A percentile compares a stretch with the other conserved stretches of the same genome.
Conservation (phyloP, 1,139 yeast genomes). For the Suhomyces taliae region DNA sequence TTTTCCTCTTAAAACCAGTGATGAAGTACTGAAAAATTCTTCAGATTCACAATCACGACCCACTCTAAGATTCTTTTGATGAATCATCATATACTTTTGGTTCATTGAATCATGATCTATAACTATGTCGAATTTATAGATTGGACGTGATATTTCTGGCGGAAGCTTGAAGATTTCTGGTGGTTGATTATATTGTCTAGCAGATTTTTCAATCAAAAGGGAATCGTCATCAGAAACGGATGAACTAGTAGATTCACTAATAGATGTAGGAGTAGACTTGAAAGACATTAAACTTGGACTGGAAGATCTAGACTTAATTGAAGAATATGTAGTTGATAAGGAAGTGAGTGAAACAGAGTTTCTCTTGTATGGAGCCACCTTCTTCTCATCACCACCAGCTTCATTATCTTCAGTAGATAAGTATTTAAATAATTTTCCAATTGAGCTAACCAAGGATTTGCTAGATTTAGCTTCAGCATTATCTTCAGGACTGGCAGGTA, state of each 20-base stretch:
- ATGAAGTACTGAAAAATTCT: no score
- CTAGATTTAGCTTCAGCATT: constrained; percentile 12
- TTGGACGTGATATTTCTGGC: constrained; percentile 50
- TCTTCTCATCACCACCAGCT: not conserved
- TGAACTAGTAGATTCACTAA: constrained; percentile 37
- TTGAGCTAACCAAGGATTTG: constrained; percentile 34
- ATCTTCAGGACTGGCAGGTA: constrained; percentile 22
- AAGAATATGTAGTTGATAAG: constrained; percentile 34
- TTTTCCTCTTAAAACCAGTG: constrained; percentile 1
- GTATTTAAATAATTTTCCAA: constrained; percentile 40
- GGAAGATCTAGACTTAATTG: constrained; percentile 41
- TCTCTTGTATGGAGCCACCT: constrained; percentile 17
- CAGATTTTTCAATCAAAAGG: constrained; percentile 2
- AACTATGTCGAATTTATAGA: constrained; percentile 48
- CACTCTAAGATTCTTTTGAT: constrained; percentile 12
- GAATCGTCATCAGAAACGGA: constrained; percentile 34
- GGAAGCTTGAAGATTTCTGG: constrained; percentile 47
- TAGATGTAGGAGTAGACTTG: constrained; percentile 41
- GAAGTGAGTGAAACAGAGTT: constrained; percentile 43
- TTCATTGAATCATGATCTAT: constrained; percentile 45
- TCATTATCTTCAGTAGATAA: constrained; percentile 33
- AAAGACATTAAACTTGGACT: constrained; percentile 47
- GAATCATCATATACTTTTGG: constrained; percentile 29
- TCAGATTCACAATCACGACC: not conserved
- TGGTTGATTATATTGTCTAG: constrained; percentile 27